These are phyloP conservation scores for Berberis thunbergii DNA, from an alignment of 164 flowering plant genomes.

Conservation along the genomic window DNA sequence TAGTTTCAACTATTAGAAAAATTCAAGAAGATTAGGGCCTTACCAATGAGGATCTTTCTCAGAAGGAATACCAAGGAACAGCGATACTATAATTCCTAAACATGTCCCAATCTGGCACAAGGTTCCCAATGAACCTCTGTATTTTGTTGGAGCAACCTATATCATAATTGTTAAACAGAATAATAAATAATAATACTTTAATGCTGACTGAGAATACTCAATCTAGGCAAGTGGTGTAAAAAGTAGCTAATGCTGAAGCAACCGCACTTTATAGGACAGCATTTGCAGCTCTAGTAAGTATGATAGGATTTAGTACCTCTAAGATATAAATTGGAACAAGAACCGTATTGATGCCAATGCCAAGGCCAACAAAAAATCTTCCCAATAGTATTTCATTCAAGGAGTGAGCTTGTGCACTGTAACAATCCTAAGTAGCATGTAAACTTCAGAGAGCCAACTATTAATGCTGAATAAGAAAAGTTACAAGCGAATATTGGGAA, in stretches of 20 bases:
- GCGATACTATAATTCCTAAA: slow-evolving; percentile 63
- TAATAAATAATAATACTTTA: no score
- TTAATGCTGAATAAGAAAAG: neutral
- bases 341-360: slow-evolving; percentile 79
- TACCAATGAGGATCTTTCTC: slow-evolving; percentile 76
- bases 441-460: neutral
- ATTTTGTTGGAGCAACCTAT: slow-evolving; percentile 74
- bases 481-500: neutral
- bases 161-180: slow-evolving; percentile 1
- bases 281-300: no score
- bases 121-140: slow-evolving; percentile 63
- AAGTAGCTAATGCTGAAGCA: no score
- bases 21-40: slow-evolving; percentile 12
- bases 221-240: no score
- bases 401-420: slow-evolving; percentile 79
- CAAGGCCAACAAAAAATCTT: slow-evolving; percentile 83
- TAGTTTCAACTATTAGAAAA: neutral
- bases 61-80: slow-evolving; percentile 53
- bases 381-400: slow-evolving; percentile 63
- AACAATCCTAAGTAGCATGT: slow-evolving; percentile 5
- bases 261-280: no score
- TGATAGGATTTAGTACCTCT: slow-evolving; percentile 37
- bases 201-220: neutral
- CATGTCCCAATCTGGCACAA: slow-evolving; percentile 74
- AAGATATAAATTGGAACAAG: slow-evolving; percentile 80